Conservation (phyloP, 306 rosid species). For the Crotalaria pallida region DNA sequence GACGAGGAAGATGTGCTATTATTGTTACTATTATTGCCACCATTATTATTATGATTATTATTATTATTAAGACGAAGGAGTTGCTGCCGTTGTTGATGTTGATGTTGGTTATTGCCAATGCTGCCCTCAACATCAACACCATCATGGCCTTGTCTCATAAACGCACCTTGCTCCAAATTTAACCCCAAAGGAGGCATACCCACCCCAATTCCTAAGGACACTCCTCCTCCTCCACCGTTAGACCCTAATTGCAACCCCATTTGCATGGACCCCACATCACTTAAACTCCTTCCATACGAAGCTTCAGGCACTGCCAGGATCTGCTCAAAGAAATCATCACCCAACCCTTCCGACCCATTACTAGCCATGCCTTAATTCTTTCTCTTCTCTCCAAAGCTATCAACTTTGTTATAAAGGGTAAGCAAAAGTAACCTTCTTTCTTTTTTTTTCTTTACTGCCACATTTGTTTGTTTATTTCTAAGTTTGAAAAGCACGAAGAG, state of each 20-base stretch:
- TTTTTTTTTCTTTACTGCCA: background rate
- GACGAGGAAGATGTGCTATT: constrained; percentile 28
- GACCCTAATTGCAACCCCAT: constrained; percentile 63
- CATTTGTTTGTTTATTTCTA: background rate
- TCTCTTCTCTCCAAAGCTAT: background rate
- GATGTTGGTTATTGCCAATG: constrained; percentile 4
- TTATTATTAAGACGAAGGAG: constrained; percentile 19
- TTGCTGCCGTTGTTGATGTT: background rate
- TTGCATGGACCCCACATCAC: constrained; percentile 43
- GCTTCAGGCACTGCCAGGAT: constrained; percentile 58
- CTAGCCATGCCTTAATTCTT: constrained; percentile 52
- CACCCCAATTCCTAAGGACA: constrained; percentile 37
- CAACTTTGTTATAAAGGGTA: too few relatives aligned
- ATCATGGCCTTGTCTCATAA: constrained; percentile 45
- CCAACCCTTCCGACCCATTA: constrained; percentile 64
- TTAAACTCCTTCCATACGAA: constrained; percentile 17
- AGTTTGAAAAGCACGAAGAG: constrained; percentile 2
- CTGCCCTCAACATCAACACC: constrained; percentile 30
- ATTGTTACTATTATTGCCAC: constrained; percentile 5
- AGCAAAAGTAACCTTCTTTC: background rate
- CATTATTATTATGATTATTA: background rate
- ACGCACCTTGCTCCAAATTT: constrained; percentile 65
- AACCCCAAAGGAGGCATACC: constrained; percentile 86
- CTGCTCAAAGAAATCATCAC: constrained; percentile 91
- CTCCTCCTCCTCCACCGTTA: constrained; percentile 21